phyloP scores from a whole-genome alignment of 192 early-diverging fungal species.

The Coemansia sp. region DNA sequence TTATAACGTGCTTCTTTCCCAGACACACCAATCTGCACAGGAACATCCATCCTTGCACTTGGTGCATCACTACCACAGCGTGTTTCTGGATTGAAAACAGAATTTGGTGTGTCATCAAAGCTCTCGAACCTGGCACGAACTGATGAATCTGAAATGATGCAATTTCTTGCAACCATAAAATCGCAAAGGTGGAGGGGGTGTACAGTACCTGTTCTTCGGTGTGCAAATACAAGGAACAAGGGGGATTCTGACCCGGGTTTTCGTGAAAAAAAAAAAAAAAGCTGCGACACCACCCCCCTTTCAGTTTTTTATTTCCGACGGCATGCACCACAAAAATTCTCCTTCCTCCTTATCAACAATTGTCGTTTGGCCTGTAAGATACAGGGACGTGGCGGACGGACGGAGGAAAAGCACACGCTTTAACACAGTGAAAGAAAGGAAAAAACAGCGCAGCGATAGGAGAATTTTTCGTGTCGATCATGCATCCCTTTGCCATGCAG shows the following conservation, averaged over 20 bases:
- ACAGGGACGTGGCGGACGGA: not conserved
- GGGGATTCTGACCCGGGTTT: constrained; percentile 1
- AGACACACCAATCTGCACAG: too few relatives aligned
- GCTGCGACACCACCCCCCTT: not conserved
- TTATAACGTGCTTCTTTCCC: too few relatives aligned
- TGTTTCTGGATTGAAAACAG: not conserved
- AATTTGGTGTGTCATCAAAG: not conserved
- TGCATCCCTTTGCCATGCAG: too few relatives aligned
- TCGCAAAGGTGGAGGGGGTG: not conserved
- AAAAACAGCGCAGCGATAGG: not conserved
- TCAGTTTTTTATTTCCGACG: not conserved
- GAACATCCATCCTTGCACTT: not conserved
- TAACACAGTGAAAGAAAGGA: not conserved
- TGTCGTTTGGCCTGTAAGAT: not conserved
- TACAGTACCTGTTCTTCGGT: too few relatives aligned
- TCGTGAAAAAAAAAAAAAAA: not conserved
- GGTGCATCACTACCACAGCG: not conserved
- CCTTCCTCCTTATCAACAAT: not conserved
- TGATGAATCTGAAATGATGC: not conserved
- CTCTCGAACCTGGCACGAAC: too few relatives aligned
- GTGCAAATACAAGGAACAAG: not conserved
- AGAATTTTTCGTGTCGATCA: constrained; percentile 2
- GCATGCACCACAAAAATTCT: not conserved
- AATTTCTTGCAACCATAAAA: not conserved
- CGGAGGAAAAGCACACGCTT: not conserved